Base-by-base conservation (phyloP, 257 asterid genomes). In the Prunella vulgaris region DNA sequence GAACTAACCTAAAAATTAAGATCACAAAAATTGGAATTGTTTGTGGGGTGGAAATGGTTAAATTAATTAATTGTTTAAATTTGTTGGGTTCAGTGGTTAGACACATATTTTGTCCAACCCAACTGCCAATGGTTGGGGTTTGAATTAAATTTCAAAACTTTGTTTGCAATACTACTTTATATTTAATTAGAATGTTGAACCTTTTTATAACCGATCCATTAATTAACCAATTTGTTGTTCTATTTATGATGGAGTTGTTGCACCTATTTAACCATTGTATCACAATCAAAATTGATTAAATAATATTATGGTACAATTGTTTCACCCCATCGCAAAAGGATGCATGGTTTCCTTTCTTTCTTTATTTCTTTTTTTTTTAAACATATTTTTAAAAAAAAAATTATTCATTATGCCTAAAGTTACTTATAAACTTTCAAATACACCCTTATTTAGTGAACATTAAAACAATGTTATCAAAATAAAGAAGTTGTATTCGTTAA, bases 81-180 rank as follows among this genome's bases (percentile, higher is more conserved):
- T 22, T 48, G 69, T 71, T 71, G 70, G 70, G 64, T 49, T 71
- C 24, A 51, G 70, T 71, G 76, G 76, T 71, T 62, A 61, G 70
- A 62, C 42, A 25, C 35, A 32, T 49, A 51, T 61, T 61, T 48
- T 59, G 76, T 71, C 76, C 22, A 70, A 33, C 57, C 54, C 76
- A 71, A 72, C 70, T 52, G 76, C 65, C 76, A 71, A 20, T 62
- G 33, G 76, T 71, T 71, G 70, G 56, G 48, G n/a, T 1, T 27
- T 62, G 28, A 71, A 49, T 61, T 30, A 33, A 60, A 71, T 60
- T 62, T 61, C 76, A 32, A 48, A 30, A 0, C 33, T 69, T 42
- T 2, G 28, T 68, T 68, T 38, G 9, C 0, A 52, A 32, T 24
- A 68, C 24, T 54, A 2, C 12, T 67, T 48, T 7, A 22, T 35